Evolutionary conservation across 1,284 basidiomycete genomes (phyloP), one percentile per base, ranked within the genome.

Genomic region (Flammula alnicola): DNA sequence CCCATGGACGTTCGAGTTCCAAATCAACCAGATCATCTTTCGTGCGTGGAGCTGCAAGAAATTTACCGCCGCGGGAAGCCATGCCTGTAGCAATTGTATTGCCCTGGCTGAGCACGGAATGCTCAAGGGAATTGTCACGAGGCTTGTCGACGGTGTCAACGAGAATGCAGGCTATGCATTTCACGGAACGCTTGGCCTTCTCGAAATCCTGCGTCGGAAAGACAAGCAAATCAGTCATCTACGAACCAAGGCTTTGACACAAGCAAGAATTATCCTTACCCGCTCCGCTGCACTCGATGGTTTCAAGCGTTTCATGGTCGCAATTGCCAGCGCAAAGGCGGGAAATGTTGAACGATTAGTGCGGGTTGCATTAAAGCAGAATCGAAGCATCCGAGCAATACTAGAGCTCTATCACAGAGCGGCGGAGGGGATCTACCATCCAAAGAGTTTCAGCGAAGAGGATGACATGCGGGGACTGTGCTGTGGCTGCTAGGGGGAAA

Each of bases 301-400:
- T 0, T 25, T 57, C 10, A 63, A 64, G 36, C 16, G 47, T 17
- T 45, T 49, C 36, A 11, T 58, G 5, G 49, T 64, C 45, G 63
- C 60, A 0, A 54, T 64, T 43, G 55, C 43, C 0, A 61, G 61
- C 48, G 56, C 57, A 5, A 49, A 54, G 38, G 49, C 52, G 10
- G 42, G 46, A 26, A 38, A 48, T 3, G 52, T 65, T 16, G 62
- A 61, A 31, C 51, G 50, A 9, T 42, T 65, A 5, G 36, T 63
- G 7, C 27, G 35, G 12, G 47, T 54, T 32, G 57, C 33, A 3
- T 29, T 61, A 2, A 17, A 35, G 12, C 57, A 55, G 19, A 58
- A 53, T 16, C 27, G 45, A 17, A 58, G 63, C 3, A 51, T 55
- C 9, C 33, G 32, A 8, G 49, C 37, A 9, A 11, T 63, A 3